Evolutionary conservation across 2,329 filamentous ascomycete species (phyloP).

Genomic region (Colletotrichum coccodes): DNA sequence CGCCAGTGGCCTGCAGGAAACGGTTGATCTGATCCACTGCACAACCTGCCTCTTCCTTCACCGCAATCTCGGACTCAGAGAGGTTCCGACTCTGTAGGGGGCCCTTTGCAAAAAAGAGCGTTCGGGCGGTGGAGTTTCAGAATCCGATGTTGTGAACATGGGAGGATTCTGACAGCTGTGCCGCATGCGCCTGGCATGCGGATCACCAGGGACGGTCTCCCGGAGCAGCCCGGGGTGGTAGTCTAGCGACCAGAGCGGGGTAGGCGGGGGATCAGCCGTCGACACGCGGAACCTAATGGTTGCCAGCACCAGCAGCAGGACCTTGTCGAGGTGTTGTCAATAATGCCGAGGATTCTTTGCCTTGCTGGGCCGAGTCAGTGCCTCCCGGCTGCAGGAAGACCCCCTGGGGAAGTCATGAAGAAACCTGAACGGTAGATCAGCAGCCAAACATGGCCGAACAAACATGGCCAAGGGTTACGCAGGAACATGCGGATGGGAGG

Average conservation of each 20-base stretch:
- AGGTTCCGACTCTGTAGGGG: background rate
- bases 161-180: slow-evolving; percentile 12
- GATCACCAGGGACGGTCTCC: slow-evolving; percentile 10
- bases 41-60: background rate
- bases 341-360: background rate
- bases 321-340: background rate
- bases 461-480: too few relatives aligned
- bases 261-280: slow-evolving; percentile 8
- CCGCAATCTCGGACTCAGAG: background rate
- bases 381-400: background rate
- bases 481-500: too few relatives aligned
- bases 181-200: slow-evolving; percentile 20
- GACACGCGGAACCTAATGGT: slow-evolving; percentile 15
- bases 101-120: background rate
- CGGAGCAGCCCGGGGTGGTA: background rate
- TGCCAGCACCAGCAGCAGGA: background rate
- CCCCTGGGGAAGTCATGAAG: background rate
- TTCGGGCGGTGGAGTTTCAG: background rate
- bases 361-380: background rate
- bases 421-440: background rate
- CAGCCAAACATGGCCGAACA: background rate
- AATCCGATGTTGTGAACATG: slow-evolving; percentile 21
- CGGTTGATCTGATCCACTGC: too few relatives aligned
- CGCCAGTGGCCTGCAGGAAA: background rate
- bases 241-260: slow-evolving; percentile 5